Evolutionary conservation across 352 stramenopile species (phyloP), one percentile per base, ranked within the genome.

Genomic region (Globisporangium cylindrosporum): DNA sequence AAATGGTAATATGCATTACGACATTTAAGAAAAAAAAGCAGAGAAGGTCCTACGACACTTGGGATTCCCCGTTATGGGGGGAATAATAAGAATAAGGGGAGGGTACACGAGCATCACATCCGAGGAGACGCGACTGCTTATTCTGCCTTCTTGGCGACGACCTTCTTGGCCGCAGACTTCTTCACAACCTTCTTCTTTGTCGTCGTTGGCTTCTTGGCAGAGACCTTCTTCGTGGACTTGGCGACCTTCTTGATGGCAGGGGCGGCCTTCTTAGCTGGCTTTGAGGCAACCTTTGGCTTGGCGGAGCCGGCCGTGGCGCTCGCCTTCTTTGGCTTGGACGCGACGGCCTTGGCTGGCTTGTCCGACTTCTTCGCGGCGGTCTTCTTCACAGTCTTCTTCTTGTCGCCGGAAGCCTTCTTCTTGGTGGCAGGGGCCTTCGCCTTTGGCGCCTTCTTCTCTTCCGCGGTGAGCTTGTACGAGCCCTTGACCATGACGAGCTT

Each of bases 401-500:
- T 80, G 4, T 70, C 62, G 25, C 60, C 36, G 4, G 14, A 36
- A 9, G 10, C 57, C 0, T 53, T 59, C 67, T 84, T 84, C n/a
- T 68, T 69, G 4, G 70, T 32, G 25, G 32, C 64, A 3, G 69
- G 12, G 4, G 41, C 57, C 59, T 67, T 67, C 24, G 56, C 67
- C 66, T 72, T 81, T 8, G 74, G 75, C 4, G 70, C 65, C 78
- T 98, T 97, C 82, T 98, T 98, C 76, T 93, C 86, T 3, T 95
- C 89, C 24, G 93, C 73, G 3, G 90, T 91, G 18, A 98, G 81
- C 80, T 98, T 98, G 90, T 97, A 98, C 48, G 92, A 98, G 60
- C 84, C 86, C 82, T 98, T 98, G 20, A 97, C 85, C 53, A 96
- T 79, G 24, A 98, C 81, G 4, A 98, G 84, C 73, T 94, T 94